Conservation (phyloP, 768 basidiomycete species). For the Mycena maculata region DNA sequence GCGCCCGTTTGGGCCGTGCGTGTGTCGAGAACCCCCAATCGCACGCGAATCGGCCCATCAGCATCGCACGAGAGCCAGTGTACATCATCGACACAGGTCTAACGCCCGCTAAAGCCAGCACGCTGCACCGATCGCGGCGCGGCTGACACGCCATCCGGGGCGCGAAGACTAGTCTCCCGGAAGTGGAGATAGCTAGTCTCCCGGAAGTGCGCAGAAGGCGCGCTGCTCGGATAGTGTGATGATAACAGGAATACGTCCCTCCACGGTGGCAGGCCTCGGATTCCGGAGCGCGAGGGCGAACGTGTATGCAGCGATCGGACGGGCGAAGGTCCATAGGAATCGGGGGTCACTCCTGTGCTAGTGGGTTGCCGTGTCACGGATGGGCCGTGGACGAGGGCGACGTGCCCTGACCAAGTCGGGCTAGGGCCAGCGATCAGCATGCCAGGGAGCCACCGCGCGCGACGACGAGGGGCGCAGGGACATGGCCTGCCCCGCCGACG, state of each 20-base stretch:
- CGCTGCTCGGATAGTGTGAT: background rate
- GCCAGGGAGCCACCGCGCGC: background rate
- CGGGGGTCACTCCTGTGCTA: background rate
- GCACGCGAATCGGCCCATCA: no score
- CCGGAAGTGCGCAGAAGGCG: slow-evolving; percentile 12
- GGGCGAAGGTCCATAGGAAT: background rate
- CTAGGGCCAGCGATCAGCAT: slow-evolving; percentile 3
- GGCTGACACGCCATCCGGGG: background rate
- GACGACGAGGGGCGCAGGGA: background rate
- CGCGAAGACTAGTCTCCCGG: slow-evolving; percentile 4
- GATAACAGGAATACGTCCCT: slow-evolving; percentile 25
- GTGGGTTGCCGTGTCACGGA: background rate
- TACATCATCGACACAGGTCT: slow-evolving; percentile 9
- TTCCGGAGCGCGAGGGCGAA: slow-evolving; percentile 19
- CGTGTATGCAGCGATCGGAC: slow-evolving; percentile 16
- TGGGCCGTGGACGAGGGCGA: background rate
- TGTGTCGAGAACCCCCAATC: no score
- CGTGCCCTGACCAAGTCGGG: background rate
- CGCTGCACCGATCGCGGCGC: background rate
- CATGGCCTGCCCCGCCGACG: background rate
- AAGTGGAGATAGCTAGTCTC: slow-evolving; percentile 10
- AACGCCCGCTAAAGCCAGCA: background rate
- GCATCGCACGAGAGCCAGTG: slow-evolving; percentile 10
- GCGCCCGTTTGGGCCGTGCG: background rate
- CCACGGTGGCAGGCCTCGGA: slow-evolving; percentile 8